Base-by-base conservation (phyloP, 2,329 filamentous ascomycete genomes). In the Mollisiaceae sp. region DNA sequence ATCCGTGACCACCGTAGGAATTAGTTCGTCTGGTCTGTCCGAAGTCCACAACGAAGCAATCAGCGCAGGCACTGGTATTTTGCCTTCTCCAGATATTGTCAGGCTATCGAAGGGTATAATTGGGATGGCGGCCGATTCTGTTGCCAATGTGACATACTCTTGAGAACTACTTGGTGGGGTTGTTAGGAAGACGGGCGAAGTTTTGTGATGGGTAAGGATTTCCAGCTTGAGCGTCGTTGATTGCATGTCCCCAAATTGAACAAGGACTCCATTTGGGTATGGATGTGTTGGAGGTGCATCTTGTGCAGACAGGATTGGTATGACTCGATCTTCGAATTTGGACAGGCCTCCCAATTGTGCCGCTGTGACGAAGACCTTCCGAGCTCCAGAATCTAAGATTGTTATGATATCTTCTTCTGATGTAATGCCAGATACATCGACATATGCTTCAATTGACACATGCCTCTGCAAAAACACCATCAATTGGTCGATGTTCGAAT, bases 1-100 rank as follows among this genome's bases (percentile, higher is more conserved):
- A 76, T 99, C 93, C 0, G 91, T 93, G 8, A 99, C 95, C 4
- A 97, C 86, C 0, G 95, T 99, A 1, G 95, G 90, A 71, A 97
- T 88, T 9, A 99, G 84, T 9, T 91, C 90, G 75, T 97, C 96
- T 4, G 87, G 79, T 69, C 93, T 86, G 78, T 99, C 95, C 45
- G 91, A 92, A 68, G 86, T 89, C 79, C 93, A 93, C 69, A 89
- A 88, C 2, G 87, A 84, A 59, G 92, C 86, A 67, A 98, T 83
- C 36, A 97, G 80, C 73, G 87, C 88, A 14, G 88, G 85, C 6
- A 92, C 85, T 43, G 89, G 89, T 32, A 97, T 80, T 59, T 85
- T 76, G 52, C 83, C 81, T 12, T 84, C 77, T 59, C 72, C 68
- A 32, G 90, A 84, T 89, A 73, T 85, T 0, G 92, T 93, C 72